Evolutionary conservation across 305 asterid genomes (phyloP).

Genomic region (Solanum hybrid): DNA sequence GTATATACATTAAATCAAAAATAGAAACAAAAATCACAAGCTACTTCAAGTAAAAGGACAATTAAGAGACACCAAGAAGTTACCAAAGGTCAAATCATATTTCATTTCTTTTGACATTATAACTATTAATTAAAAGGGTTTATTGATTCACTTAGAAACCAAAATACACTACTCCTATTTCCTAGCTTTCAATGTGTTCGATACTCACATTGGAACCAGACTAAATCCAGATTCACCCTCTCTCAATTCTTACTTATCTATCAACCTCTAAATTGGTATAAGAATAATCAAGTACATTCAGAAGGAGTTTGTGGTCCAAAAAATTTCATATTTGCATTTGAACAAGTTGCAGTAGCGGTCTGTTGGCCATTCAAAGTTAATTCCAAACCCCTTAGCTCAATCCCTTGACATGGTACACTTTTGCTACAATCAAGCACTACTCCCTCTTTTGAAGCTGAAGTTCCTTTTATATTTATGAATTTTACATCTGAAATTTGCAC

Average conservation of each 20-base stretch:
- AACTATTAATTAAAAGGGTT: background rate
- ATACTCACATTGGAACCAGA: too few relatives aligned
- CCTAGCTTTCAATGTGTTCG: background rate
- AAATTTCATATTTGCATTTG: background rate
- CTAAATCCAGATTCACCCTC: background rate
- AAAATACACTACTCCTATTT: background rate
- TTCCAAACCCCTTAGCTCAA: background rate
- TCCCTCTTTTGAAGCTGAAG: background rate
- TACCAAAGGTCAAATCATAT: background rate
- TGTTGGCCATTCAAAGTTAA: background rate
- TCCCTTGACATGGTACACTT: background rate
- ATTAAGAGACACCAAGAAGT: background rate
- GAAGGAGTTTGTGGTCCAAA: background rate
- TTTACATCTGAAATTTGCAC: constrained; percentile 6
- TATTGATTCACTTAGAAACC: background rate
- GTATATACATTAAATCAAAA: too few relatives aligned
- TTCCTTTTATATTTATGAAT: background rate
- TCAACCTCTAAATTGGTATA: background rate
- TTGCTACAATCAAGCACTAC: background rate
- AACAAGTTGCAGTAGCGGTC: background rate
- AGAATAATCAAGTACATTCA: background rate
- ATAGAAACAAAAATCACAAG: background rate
- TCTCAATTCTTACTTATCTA: background rate
- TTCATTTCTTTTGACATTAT: background rate
- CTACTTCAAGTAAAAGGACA: background rate